phyloP scores from a whole-genome alignment of 345 rosid species.

The Citrus glauca region DNA sequence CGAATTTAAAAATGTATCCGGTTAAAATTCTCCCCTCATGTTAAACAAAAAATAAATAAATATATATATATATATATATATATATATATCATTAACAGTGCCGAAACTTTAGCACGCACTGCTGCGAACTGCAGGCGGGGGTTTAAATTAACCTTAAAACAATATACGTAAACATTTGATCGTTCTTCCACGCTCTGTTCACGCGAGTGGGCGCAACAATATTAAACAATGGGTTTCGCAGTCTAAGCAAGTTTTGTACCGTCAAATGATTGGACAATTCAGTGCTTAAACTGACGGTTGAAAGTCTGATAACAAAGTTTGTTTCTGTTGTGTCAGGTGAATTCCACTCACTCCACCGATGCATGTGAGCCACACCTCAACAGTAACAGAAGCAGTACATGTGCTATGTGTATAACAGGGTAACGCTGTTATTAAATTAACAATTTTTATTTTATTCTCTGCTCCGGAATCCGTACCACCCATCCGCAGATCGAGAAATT shows the following conservation, averaged over 20 bases:
- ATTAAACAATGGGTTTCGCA: background rate
- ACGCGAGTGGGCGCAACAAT: background rate
- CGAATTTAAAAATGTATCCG: no score
- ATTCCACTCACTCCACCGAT: slow-evolving; percentile 8
- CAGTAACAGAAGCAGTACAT: background rate
- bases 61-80: no score
- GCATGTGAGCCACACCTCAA: slow-evolving; percentile 41
- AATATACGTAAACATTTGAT: background rate
- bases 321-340: slow-evolving; percentile 15
- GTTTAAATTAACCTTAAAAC: background rate
- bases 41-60: no score
- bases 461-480: background rate
- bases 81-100: background rate
- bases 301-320: slow-evolving; percentile 6
- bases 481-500: background rate
- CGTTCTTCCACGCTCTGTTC: background rate
- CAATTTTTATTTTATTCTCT: background rate
- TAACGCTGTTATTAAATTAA: background rate
- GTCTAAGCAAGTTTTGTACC: background rate
- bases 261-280: slow-evolving; percentile 45
- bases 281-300: slow-evolving; percentile 15
- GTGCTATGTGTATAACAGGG: background rate
- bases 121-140: background rate
- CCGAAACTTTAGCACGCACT: background rate
- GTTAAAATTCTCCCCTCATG: no score